Base-by-base conservation (phyloP, 768 basidiomycete genomes). In the Pluteus cervinus region DNA sequence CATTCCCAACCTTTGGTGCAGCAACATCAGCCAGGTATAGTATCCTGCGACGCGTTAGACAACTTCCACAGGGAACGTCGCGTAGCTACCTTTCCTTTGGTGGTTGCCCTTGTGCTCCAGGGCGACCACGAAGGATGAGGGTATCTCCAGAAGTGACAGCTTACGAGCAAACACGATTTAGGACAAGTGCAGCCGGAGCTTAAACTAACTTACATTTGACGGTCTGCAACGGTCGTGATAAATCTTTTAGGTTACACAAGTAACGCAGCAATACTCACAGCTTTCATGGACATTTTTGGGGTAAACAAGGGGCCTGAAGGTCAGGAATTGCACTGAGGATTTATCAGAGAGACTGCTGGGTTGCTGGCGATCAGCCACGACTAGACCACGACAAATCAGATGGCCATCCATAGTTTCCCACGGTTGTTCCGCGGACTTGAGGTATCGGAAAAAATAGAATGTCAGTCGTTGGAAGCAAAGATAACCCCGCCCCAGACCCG, bases 101-200 rank as follows among this genome's bases (percentile, higher is more conserved):
- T 39, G 81, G 78, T 58, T 91, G 88, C 6, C 91, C 90, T 54
- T 87, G 86, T 1, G 81, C 74, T 24, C 79, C 82, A 26, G 75
- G 78, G 44, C 76, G 73, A 47, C 75, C 82, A 60, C 91, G 81
- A 37, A 96, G 66, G 40, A 94, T 73, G 40, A 93, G 76, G 28
- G 90, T 85, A 59, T 94, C 92, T 24, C 89, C 91, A 29, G 91
- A 94, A 44, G 88, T 75, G 50, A 87, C 89, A 53, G 87, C 91
- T 91, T 30, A 47, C 45, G 30, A 33, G 26, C 32, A 37, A 33
- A 56, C 54, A 48, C 41, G 48, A 33, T 43, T 55, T 23, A 44
- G 40, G 34, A 43, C 45, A 51, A 44, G 53, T 49, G 43, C 56
- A 52, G 39, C 35, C 40, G 44, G 25, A 23, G 30, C 10, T 36